Evolutionary conservation across 768 basidiomycete genomes (phyloP), one percentile per base, ranked within the genome.

Genomic region (Boletus huronensis): DNA sequence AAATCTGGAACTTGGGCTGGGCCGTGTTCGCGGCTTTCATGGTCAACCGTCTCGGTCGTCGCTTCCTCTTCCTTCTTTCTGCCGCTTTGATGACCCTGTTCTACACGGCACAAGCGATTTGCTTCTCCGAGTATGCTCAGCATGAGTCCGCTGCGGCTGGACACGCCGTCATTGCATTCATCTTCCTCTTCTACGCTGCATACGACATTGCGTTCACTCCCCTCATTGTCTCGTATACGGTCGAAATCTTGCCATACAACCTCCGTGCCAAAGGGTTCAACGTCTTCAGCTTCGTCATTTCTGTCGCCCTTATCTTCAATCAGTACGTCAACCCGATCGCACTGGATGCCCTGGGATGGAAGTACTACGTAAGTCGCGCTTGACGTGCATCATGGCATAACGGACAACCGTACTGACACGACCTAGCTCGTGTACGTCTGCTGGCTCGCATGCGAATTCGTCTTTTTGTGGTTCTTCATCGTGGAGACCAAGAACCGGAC

Each of bases 281-380:
- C 59, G 64, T 93, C 52, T 90, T 93, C 78, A 88, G 83, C 72
- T 87, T 93, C 68, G 73, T 81, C 54, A 82, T 90, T 67, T 90
- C 88, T 13, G 60, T 87, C 52, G 80, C 90, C 6, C 83, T 93
- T 61, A 88, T 95, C 70, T 90, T 95, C 73, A 93, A 92, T 69
- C 90, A 91, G 72, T 90, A 92, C 65, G 83, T 86, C 69, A 93
- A 93, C 75, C 91, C 90, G 34, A 80, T 90, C 67, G 89, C 88
- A 32, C 75, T 91, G 40, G 77, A 77, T 6, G 53, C 65, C 35
- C 74, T 91, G 47, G 74, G 66, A 51, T 91, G 90, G 90, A 89
- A 84, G 66, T 91, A 90, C 77, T 89, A 89, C 68, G 79, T 83
- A 52, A 49, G 79, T 72, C 6, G 14, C 5, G 16, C 11, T 46